phyloP scores from a whole-genome alignment of 768 basidiomycete species.

The Termitomyces sp. region DNA sequence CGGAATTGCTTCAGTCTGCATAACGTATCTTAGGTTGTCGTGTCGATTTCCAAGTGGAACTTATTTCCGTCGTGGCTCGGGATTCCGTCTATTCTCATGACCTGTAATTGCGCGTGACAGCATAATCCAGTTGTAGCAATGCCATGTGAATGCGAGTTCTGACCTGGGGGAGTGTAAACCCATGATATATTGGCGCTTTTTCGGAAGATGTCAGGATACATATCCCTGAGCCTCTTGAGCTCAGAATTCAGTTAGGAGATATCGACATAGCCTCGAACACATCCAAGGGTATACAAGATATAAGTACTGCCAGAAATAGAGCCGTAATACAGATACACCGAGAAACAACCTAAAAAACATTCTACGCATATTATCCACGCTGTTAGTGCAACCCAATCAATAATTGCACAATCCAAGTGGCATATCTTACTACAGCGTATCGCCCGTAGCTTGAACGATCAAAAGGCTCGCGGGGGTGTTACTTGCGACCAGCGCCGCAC shows the following conservation, averaged over 20 bases:
- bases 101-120: neutral
- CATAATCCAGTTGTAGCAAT: neutral
- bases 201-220: neutral
- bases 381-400: neutral
- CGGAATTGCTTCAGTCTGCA: too few species aligned
- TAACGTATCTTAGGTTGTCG: neutral
- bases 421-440: neutral
- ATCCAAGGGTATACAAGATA: neutral
- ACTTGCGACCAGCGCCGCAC: slow-evolving; percentile 60
- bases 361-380: neutral
- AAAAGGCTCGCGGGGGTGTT: slow-evolving; percentile 49
- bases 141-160: neutral
- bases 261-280: neutral
- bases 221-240: neutral
- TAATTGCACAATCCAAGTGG: neutral
- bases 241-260: neutral
- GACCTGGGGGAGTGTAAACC: neutral
- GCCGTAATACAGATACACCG: neutral
- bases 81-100: neutral
- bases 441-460: slow-evolving; percentile 40
- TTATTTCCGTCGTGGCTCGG: neutral
- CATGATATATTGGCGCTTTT: neutral
- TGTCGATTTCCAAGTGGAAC: neutral
- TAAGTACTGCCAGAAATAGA: neutral
- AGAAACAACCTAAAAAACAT: neutral